A percentile compares a stretch with the other conserved stretches of the same genome.
These are phyloP conservation scores for Chimonanthus praecox DNA, from an alignment of 164 flowering plant genomes.

Conservation along the genomic window DNA sequence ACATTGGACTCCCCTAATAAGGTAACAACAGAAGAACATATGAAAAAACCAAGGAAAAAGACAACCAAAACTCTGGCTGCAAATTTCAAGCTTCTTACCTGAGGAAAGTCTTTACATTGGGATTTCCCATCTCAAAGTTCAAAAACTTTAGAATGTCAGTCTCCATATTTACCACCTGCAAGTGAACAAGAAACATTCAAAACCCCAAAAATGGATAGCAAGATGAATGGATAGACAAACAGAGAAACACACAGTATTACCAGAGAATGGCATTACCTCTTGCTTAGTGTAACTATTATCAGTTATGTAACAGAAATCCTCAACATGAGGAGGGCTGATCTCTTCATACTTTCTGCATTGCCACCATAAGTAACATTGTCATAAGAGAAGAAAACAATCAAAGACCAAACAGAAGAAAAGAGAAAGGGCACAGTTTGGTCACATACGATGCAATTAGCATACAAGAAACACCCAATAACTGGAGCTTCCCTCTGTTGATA, in stretches of 20 bases:
- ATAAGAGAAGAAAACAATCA: not conserved
- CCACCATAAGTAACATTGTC: not conserved
- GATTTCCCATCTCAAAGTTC: constrained; percentile 58
- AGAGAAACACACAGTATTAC: not conserved
- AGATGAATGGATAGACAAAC: not conserved
- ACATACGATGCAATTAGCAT: constrained; percentile 92
- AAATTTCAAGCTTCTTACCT: constrained; percentile 27
- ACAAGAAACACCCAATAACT: constrained; percentile 73
- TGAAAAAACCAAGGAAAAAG: too few relatives aligned
- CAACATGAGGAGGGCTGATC: constrained; percentile 77
- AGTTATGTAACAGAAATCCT: constrained; percentile 79
- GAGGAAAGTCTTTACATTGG: constrained; percentile 57
- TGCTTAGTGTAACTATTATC: constrained; percentile 75
- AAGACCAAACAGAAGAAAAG: not conserved
- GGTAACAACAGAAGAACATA: too few relatives aligned
- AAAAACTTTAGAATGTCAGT: constrained; percentile 45
- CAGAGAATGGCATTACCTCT: constrained; percentile 34
- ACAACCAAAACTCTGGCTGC: not conserved
- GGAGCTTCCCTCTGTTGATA: constrained; percentile 45
- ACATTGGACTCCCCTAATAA: too few relatives aligned
- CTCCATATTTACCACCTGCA: constrained; percentile 65
- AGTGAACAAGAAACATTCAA: not conserved
- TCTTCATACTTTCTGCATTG: constrained; percentile 82
- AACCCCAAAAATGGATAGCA: not conserved
- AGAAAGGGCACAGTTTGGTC: not conserved